Evolutionary conservation across 2,329 filamentous ascomycete species (phyloP), one percentile per base, ranked within the genome.

Genomic region (Phaeosphaeriaceae sp.): DNA sequence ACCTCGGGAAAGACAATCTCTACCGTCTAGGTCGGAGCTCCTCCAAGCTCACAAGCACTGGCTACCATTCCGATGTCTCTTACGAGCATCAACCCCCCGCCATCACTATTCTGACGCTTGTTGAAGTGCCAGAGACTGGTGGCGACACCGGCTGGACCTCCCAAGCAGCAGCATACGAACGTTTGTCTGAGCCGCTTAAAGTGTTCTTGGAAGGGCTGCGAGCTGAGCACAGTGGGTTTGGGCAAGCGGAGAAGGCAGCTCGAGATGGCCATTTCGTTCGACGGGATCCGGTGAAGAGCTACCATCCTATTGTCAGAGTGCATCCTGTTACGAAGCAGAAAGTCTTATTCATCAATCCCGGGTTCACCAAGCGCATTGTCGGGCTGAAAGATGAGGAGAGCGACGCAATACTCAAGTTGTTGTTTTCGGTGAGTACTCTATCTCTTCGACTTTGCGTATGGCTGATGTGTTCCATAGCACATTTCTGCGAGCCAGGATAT

Each of bases 381-480:
- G 91, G 91, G 6, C 84, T 90, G 69, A 95, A 95, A 79, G 90
- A 91, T 72, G 60, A 95, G 73, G 92, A 96, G 74, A 91, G 88
- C 1, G 92, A 94, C 63, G 83, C 83, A 23, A 81, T 93, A 11
- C 81, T 93, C 59, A 90, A 91, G 70, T 91, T 92, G 79, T 77
- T 93, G n/a, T 92, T 88, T 73, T 85, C 61, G 55, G 67, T 68
- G 51, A 11, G 56, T 49, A 1, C 2, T 17, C 3, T 21, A 9
- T 23, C 8, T 23, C 8, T 22, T 2, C 10, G 2, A 10, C 17
- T 13, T 23, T 9, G 19, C 4, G 19, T 9, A 83, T 17, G 15
- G 49, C 58, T 65, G 23, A 65, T 43, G 13, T 17, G 17, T 17
- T 11, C 77, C 80, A 72, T 77, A 91, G 72, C 90, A 93, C 67